Evolutionary conservation across 176 grass and related monocot species (phyloP), one percentile per base, ranked within the genome.

Genomic region (Oryza brachyantha): DNA sequence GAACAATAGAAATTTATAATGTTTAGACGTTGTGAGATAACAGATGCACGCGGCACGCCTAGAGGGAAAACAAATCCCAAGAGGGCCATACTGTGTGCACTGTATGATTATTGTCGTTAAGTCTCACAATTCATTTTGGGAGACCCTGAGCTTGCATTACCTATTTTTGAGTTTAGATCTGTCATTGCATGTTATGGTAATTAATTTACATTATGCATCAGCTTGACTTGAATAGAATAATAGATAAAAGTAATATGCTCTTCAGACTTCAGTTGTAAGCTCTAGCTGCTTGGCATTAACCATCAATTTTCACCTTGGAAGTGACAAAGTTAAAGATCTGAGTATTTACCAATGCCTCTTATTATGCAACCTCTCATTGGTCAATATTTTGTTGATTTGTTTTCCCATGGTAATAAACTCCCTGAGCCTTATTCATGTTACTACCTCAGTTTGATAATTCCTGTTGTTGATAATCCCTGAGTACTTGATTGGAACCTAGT

Each of bases 11-110:
- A 76, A 65, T 32, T 77, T 66, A 40, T 38, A n/a, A 29, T 74
- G 41, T 31, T 70, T 81, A 14, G 40, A 27, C 61, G 17, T 67
- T 78, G 29, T 59, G 59, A 82, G 38, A 81, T 8, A 65, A 5
- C 8, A 64, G 34, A 42, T 80, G 40, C 79, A 32, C 35, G 75
- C 19, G 75, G 40, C 79, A 32, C 35, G 75, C 19, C 17, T 27
- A 50, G 9, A 7, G 35, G 28, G 26, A 45, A 62, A 78, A n/a
- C n/a, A n/a, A n/a, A 68, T 8, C 1, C 10, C 36, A 27, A 29
- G 29, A 80, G 42, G 76, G 8, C 52, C 52, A 24, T 24, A 24
- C n/a, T 24, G n/a, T 59, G 32, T 35, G 64, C 72, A 84, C 66
- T 54, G 28, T 27, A 22, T 80, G 17, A 39, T 69, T 62, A 35